phyloP scores from a whole-genome alignment of 225 moss, liverwort and hornwort genomes.

The Lunularia cruciata region DNA sequence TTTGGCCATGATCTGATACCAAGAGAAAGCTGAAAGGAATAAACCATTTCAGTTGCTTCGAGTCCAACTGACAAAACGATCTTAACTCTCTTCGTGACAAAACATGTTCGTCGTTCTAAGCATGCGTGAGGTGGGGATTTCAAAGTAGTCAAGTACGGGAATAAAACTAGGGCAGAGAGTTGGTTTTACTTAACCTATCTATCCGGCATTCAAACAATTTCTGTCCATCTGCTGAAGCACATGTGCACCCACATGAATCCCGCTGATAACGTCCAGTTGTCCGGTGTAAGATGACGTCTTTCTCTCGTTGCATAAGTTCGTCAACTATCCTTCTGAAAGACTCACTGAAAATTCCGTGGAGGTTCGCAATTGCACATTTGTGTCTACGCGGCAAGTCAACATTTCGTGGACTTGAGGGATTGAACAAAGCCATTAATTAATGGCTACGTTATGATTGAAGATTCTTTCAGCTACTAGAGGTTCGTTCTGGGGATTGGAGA shows the following conservation, averaged over 20 bases:
- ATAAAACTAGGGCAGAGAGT: background rate
- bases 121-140: too few species aligned
- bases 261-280: background rate
- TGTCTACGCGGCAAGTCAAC: background rate
- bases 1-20: too few species aligned
- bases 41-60: too few species aligned
- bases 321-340: too few species aligned
- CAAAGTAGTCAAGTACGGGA: background rate
- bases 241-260: background rate
- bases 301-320: too few species aligned
- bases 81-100: background rate
- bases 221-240: background rate
- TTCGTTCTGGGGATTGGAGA: conserved; percentile 2
- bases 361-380: too few species aligned
- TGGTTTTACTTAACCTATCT: background rate
- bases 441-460: background rate
- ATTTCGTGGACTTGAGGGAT: background rate
- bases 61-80: background rate
- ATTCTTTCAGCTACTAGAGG: too few species aligned
- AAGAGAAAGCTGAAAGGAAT: too few species aligned
- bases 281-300: background rate
- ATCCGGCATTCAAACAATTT: background rate
- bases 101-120: background rate
- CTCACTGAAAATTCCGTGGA: too few species aligned
- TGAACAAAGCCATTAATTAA: background rate